A percentile compares a stretch with the other conserved stretches of the same genome.
Evolutionary conservation across 75 land plant genomes (phyloP).

Genomic region (Selaginella tamariscina): DNA sequence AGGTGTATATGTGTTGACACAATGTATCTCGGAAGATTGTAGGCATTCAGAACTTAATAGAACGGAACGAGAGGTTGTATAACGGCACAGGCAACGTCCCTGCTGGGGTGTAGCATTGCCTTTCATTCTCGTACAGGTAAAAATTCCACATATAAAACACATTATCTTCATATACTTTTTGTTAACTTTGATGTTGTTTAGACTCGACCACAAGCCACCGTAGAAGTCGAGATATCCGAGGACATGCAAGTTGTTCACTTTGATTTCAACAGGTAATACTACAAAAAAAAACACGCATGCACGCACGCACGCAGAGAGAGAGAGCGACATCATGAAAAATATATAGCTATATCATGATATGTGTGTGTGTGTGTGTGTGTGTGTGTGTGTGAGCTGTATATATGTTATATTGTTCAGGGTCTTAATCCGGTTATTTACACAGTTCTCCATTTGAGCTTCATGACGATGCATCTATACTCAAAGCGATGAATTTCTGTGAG

Average conservation of each 20-base stretch:
- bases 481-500: constrained; percentile 76
- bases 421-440: constrained; percentile 14
- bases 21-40: constrained; percentile 13
- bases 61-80: constrained; percentile 13
- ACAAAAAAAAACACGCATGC: too few relatives aligned
- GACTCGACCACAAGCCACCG: constrained; percentile 33
- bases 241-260: constrained; percentile 34
- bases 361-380: not conserved
- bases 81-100: constrained; percentile 13
- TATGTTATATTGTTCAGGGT: not conserved
- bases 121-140: constrained; percentile 22
- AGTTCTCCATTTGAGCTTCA: constrained; percentile 97
- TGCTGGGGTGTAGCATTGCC: constrained; percentile 17
- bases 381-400: not conserved
- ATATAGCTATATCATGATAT: too few relatives aligned
- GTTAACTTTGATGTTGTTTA: not conserved
- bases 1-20: too few relatives aligned
- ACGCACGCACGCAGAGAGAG: too few relatives aligned
- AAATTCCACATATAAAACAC: not conserved
- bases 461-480: constrained; percentile 86
- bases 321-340: too few relatives aligned
- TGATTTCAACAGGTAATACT: constrained; percentile 30
- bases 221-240: constrained; percentile 32
- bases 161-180: too few relatives aligned
- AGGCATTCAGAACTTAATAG: constrained; percentile 7